Evolutionary conservation across 495 filamentous ascomycete species (phyloP).

Genomic region (Tuber brumale): DNA sequence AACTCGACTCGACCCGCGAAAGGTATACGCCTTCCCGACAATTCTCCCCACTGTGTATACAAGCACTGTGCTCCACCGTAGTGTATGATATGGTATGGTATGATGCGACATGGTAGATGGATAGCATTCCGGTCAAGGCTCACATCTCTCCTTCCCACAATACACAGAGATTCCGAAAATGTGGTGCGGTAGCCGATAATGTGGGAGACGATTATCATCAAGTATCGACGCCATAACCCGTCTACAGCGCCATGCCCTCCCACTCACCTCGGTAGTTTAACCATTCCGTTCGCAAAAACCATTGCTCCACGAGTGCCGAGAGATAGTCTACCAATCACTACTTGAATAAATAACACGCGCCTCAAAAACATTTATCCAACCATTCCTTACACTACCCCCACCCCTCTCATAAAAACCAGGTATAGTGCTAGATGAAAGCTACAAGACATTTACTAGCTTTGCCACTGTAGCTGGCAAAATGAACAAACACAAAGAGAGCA

Average conservation of each 20-base stretch:
- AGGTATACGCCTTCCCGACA: background rate
- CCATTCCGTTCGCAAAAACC: background rate
- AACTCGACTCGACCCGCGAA: background rate
- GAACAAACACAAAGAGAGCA: background rate
- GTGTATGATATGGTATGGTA: background rate
- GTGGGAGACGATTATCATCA: background rate
- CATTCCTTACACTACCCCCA: background rate
- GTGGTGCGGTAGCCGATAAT: background rate
- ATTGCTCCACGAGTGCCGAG: background rate
- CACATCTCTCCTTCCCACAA: background rate
- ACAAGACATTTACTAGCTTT: background rate
- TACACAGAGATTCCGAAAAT: background rate
- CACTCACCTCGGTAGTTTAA: background rate
- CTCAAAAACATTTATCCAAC: background rate
- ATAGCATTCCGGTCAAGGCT: background rate
- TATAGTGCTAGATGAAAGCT: constrained; percentile 3
- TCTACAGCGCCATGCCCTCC: background rate
- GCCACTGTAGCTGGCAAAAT: background rate
- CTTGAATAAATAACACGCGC: background rate
- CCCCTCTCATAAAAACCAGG: background rate
- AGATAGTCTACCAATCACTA: background rate
- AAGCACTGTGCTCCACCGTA: background rate
- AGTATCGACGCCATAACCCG: background rate
- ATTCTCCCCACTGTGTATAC: background rate
- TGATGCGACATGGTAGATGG: background rate